Percentiles rank a stretch among this genome's conserved stretches.
Conservation (phyloP, 1,284 basidiomycete genomes). For the Rhodotorula glutinis region DNA sequence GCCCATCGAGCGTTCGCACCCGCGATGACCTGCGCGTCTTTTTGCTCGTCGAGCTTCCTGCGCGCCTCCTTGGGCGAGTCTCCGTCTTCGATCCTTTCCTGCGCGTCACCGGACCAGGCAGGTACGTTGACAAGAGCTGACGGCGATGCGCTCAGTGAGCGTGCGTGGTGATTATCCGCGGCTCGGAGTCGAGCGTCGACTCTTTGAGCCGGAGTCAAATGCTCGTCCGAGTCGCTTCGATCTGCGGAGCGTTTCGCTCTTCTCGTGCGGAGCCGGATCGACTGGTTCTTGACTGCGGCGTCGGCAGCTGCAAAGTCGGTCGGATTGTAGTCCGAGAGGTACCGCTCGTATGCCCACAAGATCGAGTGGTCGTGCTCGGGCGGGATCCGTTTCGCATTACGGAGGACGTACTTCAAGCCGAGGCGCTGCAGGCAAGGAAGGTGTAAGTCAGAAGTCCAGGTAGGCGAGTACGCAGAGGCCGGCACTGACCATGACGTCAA, state of each 20-base stretch:
- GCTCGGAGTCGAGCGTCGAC: not conserved
- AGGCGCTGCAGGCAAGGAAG: not conserved
- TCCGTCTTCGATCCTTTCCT: no score
- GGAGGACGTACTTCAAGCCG: not conserved
- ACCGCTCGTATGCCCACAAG: not conserved
- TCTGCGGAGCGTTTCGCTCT: no score
- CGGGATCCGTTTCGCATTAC: not conserved
- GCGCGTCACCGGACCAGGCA: not conserved
- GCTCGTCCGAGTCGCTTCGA: no score
- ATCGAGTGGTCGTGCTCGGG: not conserved
- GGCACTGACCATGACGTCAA: conserved; percentile 1
- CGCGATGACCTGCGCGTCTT: not conserved
- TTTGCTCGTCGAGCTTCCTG: not conserved
- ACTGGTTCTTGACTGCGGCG: no score
- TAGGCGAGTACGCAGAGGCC: no score
- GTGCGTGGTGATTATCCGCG: not conserved
- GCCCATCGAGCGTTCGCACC: not conserved
- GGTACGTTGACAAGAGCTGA: not conserved
- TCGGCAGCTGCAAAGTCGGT: not conserved
- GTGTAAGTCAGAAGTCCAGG: no score
- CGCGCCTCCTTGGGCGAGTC: no score
- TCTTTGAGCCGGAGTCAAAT: no score
- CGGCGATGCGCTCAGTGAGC: not conserved
- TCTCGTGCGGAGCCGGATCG: no score
- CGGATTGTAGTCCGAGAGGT: not conserved